Percentiles rank a stretch among this genome's conserved stretches.
These are phyloP conservation scores for Herpetomonas samuelpessoai DNA, from an alignment of 208 protist genomes.

Conservation along the genomic window DNA sequence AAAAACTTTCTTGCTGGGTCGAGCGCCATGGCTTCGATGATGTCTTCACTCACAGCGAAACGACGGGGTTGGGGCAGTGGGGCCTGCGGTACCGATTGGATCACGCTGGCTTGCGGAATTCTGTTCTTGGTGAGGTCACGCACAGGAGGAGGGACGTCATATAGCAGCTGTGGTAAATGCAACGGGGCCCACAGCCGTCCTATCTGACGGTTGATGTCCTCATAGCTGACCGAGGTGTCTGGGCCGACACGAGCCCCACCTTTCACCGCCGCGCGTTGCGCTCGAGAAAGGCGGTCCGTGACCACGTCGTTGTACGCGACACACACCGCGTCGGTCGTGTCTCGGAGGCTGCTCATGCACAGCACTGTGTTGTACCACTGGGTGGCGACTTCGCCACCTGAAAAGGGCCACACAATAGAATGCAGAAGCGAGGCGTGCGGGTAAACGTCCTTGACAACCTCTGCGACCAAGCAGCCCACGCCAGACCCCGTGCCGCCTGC, in stretches of 20 bases:
- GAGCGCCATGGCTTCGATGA: constrained; percentile 53
- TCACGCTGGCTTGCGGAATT: constrained; percentile 5
- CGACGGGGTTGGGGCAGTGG: constrained; percentile 19
- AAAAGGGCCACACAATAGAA: constrained; percentile 78
- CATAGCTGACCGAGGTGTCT: constrained; percentile 23
- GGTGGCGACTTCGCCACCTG: constrained; percentile 77
- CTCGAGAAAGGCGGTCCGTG: constrained; percentile 4
- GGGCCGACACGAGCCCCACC: too few species aligned
- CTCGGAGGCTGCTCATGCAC: constrained; percentile 46
- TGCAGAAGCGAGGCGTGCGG: constrained; percentile 54
- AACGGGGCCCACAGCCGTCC: constrained; percentile 44
- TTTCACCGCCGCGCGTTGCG: not conserved
- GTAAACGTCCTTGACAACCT: constrained; percentile 61
- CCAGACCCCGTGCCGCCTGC: constrained; percentile 91
- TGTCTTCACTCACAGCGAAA: constrained; percentile 27
- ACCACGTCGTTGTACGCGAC: constrained; percentile 67
- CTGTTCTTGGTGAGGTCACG: constrained; percentile 21
- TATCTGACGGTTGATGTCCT: constrained; percentile 46
- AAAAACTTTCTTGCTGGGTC: constrained; percentile 79
- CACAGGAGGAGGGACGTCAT: constrained; percentile 19
- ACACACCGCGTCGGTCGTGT: constrained; percentile 64
- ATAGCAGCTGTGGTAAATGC: constrained; percentile 62
- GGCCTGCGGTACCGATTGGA: not conserved
- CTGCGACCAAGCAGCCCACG: constrained; percentile 75
- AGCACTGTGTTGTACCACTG: constrained; percentile 88